These are phyloP conservation scores for Hypoxylon crocopeplum DNA, from an alignment of 495 filamentous ascomycete genomes.

Conservation along the genomic window DNA sequence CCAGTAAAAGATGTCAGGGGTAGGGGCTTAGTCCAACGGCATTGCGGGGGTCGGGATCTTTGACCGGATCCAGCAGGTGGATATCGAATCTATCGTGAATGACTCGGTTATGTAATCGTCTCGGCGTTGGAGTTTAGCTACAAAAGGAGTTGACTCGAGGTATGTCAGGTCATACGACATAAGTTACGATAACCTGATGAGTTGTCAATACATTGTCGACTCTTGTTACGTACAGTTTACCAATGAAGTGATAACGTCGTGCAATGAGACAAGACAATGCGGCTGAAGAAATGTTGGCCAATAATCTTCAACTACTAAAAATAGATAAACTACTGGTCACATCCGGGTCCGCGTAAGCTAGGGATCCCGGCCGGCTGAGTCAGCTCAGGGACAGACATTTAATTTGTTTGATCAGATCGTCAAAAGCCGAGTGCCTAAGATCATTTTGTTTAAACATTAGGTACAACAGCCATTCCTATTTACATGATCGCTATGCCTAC, in stretches of 20 bases:
- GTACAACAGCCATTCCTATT: no score
- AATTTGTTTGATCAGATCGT: neutral
- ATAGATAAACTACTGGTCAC: slow-evolving; percentile 2
- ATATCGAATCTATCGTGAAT: slow-evolving; percentile 13
- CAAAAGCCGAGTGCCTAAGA: no score
- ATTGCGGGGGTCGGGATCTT: no score
- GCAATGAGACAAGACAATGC: neutral
- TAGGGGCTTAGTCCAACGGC: no score
- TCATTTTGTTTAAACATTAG: no score
- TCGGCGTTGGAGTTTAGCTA: neutral
- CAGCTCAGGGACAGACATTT: neutral
- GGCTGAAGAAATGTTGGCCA: slow-evolving; percentile 10
- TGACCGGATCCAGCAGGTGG: slow-evolving; percentile 27
- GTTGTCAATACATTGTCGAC: no score
- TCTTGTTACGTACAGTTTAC: no score
- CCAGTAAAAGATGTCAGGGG: no score
- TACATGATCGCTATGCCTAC: no score
- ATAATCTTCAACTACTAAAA: slow-evolving; percentile 8
- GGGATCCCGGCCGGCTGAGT: neutral
- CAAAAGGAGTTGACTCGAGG: neutral
- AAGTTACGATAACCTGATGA: no score
- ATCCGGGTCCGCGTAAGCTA: no score
- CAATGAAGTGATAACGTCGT: neutral
- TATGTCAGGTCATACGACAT: no score
- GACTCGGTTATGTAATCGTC: neutral